phyloP scores from a whole-genome alignment of 148 eudicot genomes.

The Spergularia marina region DNA sequence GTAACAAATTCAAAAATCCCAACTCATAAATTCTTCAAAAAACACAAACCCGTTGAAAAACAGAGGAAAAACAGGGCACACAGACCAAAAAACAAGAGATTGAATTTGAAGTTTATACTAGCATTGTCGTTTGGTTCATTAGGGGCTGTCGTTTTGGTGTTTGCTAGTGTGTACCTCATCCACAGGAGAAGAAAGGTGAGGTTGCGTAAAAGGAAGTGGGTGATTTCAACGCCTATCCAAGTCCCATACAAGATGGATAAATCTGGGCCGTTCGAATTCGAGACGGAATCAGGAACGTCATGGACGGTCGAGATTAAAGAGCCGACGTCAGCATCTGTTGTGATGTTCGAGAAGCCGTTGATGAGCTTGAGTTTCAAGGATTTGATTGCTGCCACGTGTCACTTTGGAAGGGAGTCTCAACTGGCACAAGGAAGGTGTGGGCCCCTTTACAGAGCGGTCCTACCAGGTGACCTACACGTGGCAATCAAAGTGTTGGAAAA shows the following conservation, averaged over 20 bases:
- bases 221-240: conserved; percentile 66
- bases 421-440: conserved; percentile 81
- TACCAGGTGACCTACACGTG: conserved; percentile 90
- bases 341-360: conserved; percentile 98
- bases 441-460: conserved; percentile 77
- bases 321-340: conserved; percentile 59
- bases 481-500: conserved; percentile 85
- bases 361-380: conserved; percentile 85
- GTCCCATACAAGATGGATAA: conserved; percentile 52
- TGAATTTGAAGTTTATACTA: conserved; percentile 21
- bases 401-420: conserved; percentile 77
- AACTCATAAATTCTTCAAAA: conserved; percentile 23
- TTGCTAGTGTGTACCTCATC: conserved; percentile 18
- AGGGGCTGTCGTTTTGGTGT: conserved; percentile 22
- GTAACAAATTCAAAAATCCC: conserved; percentile 22
- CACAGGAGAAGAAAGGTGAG: conserved; percentile 34
- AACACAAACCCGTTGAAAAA: conserved; percentile 24
- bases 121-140: conserved; percentile 42
- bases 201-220: conserved; percentile 53
- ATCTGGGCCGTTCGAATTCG: conserved; percentile 89
- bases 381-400: conserved; percentile 81
- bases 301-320: conserved; percentile 81
- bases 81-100: conserved; percentile 17
- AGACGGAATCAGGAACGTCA: conserved; percentile 73
- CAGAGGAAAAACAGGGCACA: conserved; percentile 16